Evolutionary conservation across 495 filamentous ascomycete genomes (phyloP), one percentile per base, ranked within the genome.

Genomic region (Tuber melanosporum): DNA sequence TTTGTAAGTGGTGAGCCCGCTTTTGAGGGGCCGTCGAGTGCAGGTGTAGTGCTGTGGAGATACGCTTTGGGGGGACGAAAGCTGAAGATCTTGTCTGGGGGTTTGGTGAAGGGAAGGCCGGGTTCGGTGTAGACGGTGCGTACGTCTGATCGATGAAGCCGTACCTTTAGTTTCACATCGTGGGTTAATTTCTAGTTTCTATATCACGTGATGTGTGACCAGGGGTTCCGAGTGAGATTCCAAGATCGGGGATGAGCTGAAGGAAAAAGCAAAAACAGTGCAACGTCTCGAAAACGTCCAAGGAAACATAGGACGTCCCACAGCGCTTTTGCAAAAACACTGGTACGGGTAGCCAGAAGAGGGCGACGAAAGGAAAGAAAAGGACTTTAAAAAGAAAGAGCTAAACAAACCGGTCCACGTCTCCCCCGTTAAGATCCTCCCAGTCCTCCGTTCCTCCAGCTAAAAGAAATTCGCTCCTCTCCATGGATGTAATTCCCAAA

Each of bases 361-460:
- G 52, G 52, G 26, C 22, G 43, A 49, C 8, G 49, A 39, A n/a
- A 71, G 41, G 26, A 42, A 62, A 41, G 47, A 19, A 52, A 73
- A 32, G 19, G 44, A 71, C 14, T 6, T 36, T 8, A 1, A 66
- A 66, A 17, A 46, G 46, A 52, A 41, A 62, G 44, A 41, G 36
- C n/a, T 47, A 22, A 22, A 83, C 78, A 36, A 80, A 83, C 77
- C 91, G 86, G 85, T 99, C 95, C 66, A 98, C 92, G 83, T 97
- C 92, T 57, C 86, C 88, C n/a, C 89, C 92, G n/a, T 91, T 87
- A 17, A 99, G 85, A 84, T 97, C 91, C 80, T 95, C 91, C 96
- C 95, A 99, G 82, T 97, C 94, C 82, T 99, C 95, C 62, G 96
- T 90, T 0, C 95, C 95, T 22, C 94, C 94, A 20, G 94, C 93